Evolutionary conservation across 345 rosid species (phyloP), one percentile per base, ranked within the genome.

Genomic region (Draba incana): DNA sequence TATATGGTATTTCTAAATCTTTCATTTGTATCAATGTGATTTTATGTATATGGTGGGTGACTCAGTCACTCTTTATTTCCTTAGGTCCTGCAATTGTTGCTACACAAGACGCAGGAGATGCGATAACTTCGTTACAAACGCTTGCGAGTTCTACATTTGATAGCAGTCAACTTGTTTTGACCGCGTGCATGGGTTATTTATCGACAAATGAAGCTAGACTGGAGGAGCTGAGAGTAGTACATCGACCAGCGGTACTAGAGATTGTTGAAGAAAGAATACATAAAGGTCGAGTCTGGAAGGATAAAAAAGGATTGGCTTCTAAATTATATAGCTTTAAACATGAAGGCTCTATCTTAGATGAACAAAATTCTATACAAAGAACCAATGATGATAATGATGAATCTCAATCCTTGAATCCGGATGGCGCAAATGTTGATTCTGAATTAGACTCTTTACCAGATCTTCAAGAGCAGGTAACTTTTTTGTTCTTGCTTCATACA

Each of bases 121-220:
- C 92, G 35, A 84, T 91, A 33, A 94, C 90, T 65, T 77, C 86
- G 72, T 71, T 94, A 65, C 96, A 94, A 71, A 82, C 96, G 47
- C 97, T 94, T 71, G 70, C 88, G 48, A 88, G 96, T 58, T 94
- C 99, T 69, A 91, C 97, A 73, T 94, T 94, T 78, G 99, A 94
- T 77, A 86, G 96, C 78, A 94, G 99, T 74, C 97, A 94, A 79
- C 95, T 94, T 71, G 86, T 94, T 77, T 74, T 89, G 57, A 89
- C 92, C 47, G 95, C 99, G 57, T 86, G 95, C 69, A 87, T 94
- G 89, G 96, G 99, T 3, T 89, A 80, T 78, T 48, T 82, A 76
- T 76, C 85, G 61, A 86, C 92, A 57, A 89, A 86, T 39, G 95
- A 94, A 60, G 86, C 77, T 75, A 83, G 77, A 80, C 79, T 94